A percentile compares a stretch with the other conserved stretches of the same genome.
Conservation (phyloP, 1,139 yeast species). For the Blastobotrys aristatus region DNA sequence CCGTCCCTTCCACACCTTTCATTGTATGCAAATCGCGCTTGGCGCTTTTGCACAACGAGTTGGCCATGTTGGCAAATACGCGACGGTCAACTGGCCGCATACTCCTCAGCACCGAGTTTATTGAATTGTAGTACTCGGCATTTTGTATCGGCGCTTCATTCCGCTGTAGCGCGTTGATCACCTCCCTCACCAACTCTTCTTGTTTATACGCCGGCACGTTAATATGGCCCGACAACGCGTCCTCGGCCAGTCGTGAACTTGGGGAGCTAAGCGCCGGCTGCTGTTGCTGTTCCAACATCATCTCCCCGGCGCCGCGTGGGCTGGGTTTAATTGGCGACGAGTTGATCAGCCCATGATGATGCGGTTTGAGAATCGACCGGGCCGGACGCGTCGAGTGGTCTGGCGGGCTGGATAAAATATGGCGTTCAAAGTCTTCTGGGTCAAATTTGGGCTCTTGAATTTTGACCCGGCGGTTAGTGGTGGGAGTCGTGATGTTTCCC, state of each 20-base stretch:
- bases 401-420: slow-evolving; percentile 15
- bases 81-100: slow-evolving; percentile 12
- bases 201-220: slow-evolving; percentile 6
- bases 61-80: slow-evolving; percentile 17
- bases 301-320: not conserved
- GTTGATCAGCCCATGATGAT: not conserved
- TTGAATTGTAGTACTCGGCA: slow-evolving; percentile 22
- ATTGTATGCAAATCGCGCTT: slow-evolving; percentile 21
- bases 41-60: slow-evolving; percentile 19
- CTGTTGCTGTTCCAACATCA: too few relatives aligned
- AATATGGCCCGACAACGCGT: slow-evolving; percentile 11
- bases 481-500: not conserved
- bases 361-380: slow-evolving; percentile 15
- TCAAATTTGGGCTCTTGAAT: slow-evolving; percentile 2
- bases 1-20: slow-evolving; percentile 18
- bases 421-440: not conserved
- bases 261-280: slow-evolving; percentile 1
- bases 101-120: slow-evolving; percentile 20
- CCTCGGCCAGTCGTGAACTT: slow-evolving; percentile 8
- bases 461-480: slow-evolving; percentile 6
- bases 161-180: slow-evolving; percentile 17
- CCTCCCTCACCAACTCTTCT: slow-evolving; percentile 21
- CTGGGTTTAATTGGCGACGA: slow-evolving; percentile 10
- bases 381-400: slow-evolving; percentile 10
- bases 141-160: slow-evolving; percentile 15